A percentile compares a stretch with the other conserved stretches of the same genome.
phyloP scores from a whole-genome alignment of 371 early-diverging fungal genomes.

The Syncephalastrum contaminatum region DNA sequence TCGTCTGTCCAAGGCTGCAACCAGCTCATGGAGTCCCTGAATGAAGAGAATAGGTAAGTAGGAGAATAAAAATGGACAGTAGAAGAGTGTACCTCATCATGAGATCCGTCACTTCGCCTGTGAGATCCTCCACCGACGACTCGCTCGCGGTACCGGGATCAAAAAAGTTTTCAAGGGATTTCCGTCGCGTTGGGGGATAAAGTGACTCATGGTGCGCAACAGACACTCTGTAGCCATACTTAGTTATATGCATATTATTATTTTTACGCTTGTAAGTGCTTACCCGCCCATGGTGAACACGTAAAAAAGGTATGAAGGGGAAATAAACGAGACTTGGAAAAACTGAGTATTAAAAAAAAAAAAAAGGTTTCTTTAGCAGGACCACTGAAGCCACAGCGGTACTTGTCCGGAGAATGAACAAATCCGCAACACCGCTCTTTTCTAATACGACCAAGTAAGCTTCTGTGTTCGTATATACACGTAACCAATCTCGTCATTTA shows the following conservation, averaged over 20 bases:
- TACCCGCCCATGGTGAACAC: conserved; percentile 18
- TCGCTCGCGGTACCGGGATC: conserved; percentile 26
- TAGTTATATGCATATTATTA: not conserved
- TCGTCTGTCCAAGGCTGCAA: conserved; percentile 33
- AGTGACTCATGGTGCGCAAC: conserved; percentile 17
- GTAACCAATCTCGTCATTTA: too few species aligned
- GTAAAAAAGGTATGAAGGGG: conserved; percentile 1
- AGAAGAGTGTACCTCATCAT: conserved; percentile 35
- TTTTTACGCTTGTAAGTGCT: conserved; percentile 2
- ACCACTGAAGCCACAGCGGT: conserved; percentile 6
- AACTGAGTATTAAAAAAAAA: not conserved
- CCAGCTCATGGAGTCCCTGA: conserved; percentile 24
- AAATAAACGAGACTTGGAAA: not conserved
- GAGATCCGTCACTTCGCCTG: conserved; percentile 42
- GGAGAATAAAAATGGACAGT: too few species aligned
- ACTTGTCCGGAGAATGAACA: too few species aligned
- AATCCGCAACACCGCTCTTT: too few species aligned
- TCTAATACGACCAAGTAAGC: too few species aligned
- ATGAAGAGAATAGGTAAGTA: conserved; percentile 1
- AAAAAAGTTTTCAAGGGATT: conserved; percentile 13
- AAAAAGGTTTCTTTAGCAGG: conserved; percentile 1
- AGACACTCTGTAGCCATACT: conserved; percentile 8
- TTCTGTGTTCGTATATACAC: too few species aligned
- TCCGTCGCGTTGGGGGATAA: conserved; percentile 14
- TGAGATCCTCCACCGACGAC: conserved; percentile 43